Evolutionary conservation across 1,284 basidiomycete genomes (phyloP).

Genomic region (Singerocomus inundabilis): DNA sequence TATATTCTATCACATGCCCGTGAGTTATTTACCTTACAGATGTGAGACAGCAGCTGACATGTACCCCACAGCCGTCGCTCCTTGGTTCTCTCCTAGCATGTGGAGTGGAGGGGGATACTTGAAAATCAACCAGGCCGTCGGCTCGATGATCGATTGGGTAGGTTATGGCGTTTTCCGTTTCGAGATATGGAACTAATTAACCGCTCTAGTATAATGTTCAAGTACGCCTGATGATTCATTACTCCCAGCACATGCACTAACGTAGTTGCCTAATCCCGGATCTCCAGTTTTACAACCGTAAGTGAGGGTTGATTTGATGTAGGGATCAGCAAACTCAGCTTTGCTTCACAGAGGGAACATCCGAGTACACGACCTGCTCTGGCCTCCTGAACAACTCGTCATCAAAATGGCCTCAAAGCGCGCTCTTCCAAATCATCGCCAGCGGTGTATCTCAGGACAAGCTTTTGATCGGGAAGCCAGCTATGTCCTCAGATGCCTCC

Average conservation of each 20-base stretch:
- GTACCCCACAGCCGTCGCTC: conserved; percentile 22
- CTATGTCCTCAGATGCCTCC: conserved; percentile 46
- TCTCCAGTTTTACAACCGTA: conserved; percentile 58
- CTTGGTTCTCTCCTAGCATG: conserved; percentile 27
- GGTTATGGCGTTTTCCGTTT: neutral
- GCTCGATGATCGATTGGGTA: conserved; percentile 55
- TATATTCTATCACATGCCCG: conserved; percentile 41
- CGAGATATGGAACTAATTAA: neutral
- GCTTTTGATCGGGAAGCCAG: conserved; percentile 65
- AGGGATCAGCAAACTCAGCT: neutral
- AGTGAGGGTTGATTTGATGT: conserved; percentile 15
- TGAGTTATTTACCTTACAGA: conserved; percentile 2
- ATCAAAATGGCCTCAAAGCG: conserved; percentile 41
- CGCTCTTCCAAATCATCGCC: conserved; percentile 60
- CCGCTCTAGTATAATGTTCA: conserved; percentile 43
- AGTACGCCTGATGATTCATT: conserved; percentile 23
- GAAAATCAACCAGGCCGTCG: conserved; percentile 51
- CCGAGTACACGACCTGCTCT: conserved; percentile 46
- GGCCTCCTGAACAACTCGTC: conserved; percentile 42
- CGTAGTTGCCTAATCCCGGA: neutral
- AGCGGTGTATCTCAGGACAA: conserved; percentile 53
- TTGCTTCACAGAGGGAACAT: conserved; percentile 40
- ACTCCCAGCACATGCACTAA: neutral
- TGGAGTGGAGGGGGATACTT: conserved; percentile 53
- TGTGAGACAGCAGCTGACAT: neutral